Evolutionary conservation across 2,329 filamentous ascomycete species (phyloP).

Genomic region (Fusarium sp.): DNA sequence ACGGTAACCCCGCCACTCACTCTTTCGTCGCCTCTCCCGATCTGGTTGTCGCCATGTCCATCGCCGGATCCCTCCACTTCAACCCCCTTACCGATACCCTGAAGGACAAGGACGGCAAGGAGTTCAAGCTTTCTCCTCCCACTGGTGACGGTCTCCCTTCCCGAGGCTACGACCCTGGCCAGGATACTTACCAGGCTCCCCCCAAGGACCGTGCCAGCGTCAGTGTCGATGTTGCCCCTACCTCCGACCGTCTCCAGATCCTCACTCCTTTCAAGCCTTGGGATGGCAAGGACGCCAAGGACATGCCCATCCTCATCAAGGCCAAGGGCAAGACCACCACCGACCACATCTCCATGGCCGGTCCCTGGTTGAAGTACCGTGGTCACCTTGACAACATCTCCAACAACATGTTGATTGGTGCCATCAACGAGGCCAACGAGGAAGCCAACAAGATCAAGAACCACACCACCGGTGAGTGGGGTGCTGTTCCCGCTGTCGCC

Average conservation of each 20-base stretch:
- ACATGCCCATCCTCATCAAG: slow-evolving; percentile 95
- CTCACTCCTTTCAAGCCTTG: slow-evolving; percentile 86
- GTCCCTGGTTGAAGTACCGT: slow-evolving; percentile 98
- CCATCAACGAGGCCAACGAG: slow-evolving; percentile 93
- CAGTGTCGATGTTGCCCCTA: slow-evolving; percentile 83
- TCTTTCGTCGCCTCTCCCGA: slow-evolving; percentile 93
- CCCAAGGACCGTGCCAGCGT: slow-evolving; percentile 80
- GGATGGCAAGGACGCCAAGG: slow-evolving; percentile 88
- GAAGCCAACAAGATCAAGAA: slow-evolving; percentile 99
- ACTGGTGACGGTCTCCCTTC: slow-evolving; percentile 83
- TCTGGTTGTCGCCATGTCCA: slow-evolving; percentile 85
- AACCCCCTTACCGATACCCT: slow-evolving; percentile 93
- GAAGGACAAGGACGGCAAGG: slow-evolving; percentile 95
- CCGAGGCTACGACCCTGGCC: slow-evolving; percentile 88
- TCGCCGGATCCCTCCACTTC: slow-evolving; percentile 88
- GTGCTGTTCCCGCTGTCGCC: slow-evolving; percentile 90
- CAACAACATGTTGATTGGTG: slow-evolving; percentile 99
- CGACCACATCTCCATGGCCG: slow-evolving; percentile 96
- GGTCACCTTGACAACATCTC: slow-evolving; percentile 99
- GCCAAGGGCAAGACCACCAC: slow-evolving; percentile 98
- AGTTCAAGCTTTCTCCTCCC: slow-evolving; percentile 87
- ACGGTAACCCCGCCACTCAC: slow-evolving; percentile 94
- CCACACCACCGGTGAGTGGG: slow-evolving; percentile 83
- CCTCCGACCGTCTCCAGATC: slow-evolving; percentile 93
- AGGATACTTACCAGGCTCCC: slow-evolving; percentile 95